These are phyloP conservation scores for Myochromella boudieri DNA, from an alignment of 768 basidiomycete genomes.

Conservation along the genomic window DNA sequence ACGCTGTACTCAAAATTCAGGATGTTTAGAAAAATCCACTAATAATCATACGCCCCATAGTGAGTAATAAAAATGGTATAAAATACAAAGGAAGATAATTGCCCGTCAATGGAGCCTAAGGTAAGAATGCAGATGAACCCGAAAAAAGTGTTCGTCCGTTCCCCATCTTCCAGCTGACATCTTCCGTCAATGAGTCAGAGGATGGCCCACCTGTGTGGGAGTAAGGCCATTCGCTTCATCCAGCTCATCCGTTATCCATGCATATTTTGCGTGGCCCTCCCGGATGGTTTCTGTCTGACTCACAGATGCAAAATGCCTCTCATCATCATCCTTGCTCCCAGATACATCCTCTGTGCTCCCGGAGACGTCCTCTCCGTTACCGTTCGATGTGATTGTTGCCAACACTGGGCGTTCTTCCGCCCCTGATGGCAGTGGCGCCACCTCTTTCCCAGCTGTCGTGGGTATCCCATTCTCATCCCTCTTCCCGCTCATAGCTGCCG, in stretches of 20 bases:
- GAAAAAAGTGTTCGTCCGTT: constrained; percentile 1
- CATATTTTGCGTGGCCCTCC: constrained; percentile 22
- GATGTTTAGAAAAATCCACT: too few species aligned
- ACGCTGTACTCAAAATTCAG: too few species aligned
- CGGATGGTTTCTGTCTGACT: constrained; percentile 28
- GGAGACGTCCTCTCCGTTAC: constrained; percentile 12
- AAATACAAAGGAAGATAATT: constrained; percentile 7
- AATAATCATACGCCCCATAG: not conserved
- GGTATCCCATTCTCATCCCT: not conserved
- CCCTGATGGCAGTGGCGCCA: not conserved
- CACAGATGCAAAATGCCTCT: constrained; percentile 23
- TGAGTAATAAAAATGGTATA: constrained; percentile 9
- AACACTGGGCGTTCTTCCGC: constrained; percentile 4
- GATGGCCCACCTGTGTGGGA: not conserved
- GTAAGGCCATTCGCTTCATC: constrained; percentile 2
- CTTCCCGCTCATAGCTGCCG: constrained; percentile 1
- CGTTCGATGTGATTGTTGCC: constrained; percentile 5
- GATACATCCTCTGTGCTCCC: constrained; percentile 22
- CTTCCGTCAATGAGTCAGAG: too few species aligned
- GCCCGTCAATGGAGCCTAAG: constrained; percentile 7
- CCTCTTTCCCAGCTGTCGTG: too few species aligned
- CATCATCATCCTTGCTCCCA: constrained; percentile 28
- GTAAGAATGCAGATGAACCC: constrained; percentile 2
- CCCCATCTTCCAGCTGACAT: not conserved
- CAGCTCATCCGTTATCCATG: constrained; percentile 12